A percentile compares a stretch with the other conserved stretches of the same genome.
phyloP scores from a whole-genome alignment of 495 filamentous ascomycete genomes.

The Neurospora intermedia region DNA sequence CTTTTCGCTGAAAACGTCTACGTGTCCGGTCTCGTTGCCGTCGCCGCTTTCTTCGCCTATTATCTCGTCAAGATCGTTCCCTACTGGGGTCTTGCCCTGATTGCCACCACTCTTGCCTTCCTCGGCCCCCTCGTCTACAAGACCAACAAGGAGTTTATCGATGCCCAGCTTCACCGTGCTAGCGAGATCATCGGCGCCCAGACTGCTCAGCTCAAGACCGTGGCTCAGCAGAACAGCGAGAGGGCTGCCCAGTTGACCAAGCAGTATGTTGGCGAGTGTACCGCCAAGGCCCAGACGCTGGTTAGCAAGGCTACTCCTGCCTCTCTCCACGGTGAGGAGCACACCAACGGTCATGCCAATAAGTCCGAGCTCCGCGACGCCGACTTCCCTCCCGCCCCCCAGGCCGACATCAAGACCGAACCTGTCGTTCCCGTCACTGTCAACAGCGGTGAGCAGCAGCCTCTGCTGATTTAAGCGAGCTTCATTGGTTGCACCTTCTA shows the following conservation, averaged over 20 bases:
- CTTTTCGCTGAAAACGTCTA: constrained; percentile 88
- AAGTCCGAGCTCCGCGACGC: constrained; percentile 30
- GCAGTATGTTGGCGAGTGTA: constrained; percentile 74
- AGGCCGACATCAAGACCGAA: constrained; percentile 13
- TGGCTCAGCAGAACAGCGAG: constrained; percentile 73
- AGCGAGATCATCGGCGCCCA: constrained; percentile 68
- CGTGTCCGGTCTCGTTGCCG: constrained; percentile 41
- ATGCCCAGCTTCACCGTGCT: constrained; percentile 64
- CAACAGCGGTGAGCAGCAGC: constrained; percentile 25
- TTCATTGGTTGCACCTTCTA: background rate
- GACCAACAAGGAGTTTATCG: constrained; percentile 88
- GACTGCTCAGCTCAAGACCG: constrained; percentile 64
- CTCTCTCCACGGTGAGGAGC: constrained; percentile 18
- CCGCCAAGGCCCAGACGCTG: constrained; percentile 71
- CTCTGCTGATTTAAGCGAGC: constrained; percentile 23
- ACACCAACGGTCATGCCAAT: constrained; percentile 19
- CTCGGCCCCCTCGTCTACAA: constrained; percentile 83
- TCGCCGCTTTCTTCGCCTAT: constrained; percentile 76
- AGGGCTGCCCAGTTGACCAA: constrained; percentile 67
- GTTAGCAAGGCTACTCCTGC: constrained; percentile 33
- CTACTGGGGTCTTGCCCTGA: constrained; percentile 79
- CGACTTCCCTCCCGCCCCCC: constrained; percentile 57
- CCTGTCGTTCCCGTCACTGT: constrained; percentile 4
- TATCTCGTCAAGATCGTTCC: constrained; percentile 90
- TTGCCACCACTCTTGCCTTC: constrained; percentile 67